Evolutionary conservation across 2,329 filamentous ascomycete species (phyloP).

Genomic region (Cercospora sesami): DNA sequence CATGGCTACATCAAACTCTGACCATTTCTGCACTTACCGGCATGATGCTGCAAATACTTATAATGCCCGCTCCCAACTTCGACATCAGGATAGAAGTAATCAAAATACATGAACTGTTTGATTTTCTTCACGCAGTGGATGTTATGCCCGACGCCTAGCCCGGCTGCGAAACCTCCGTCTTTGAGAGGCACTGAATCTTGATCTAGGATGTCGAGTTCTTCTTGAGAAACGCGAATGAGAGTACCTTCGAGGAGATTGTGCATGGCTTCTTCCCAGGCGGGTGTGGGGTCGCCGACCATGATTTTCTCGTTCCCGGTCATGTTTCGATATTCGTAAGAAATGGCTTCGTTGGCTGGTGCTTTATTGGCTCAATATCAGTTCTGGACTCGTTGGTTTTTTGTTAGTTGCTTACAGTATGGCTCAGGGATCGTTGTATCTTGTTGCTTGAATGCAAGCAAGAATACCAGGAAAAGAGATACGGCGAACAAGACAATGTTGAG

Average conservation of each 20-base stretch:
- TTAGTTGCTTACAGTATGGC: constrained; percentile 16
- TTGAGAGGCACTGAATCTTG: constrained; percentile 11
- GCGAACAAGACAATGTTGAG: constrained; percentile 12
- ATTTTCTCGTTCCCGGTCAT: constrained; percentile 15
- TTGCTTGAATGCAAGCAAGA: constrained; percentile 15
- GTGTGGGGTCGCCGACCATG: constrained; percentile 18
- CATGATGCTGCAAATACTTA: constrained; percentile 18
- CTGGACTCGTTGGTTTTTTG: background rate
- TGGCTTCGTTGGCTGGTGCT: constrained; percentile 18
- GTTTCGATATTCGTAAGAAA: constrained; percentile 19
- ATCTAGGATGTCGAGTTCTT: constrained; percentile 15
- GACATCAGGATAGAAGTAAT: constrained; percentile 18
- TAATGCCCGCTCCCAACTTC: constrained; percentile 12
- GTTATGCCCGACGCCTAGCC: constrained; percentile 20
- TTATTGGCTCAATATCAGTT: background rate
- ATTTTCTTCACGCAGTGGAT: constrained; percentile 22
- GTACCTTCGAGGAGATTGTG: constrained; percentile 18
- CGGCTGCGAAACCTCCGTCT: constrained; percentile 17
- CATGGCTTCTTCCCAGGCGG: constrained; percentile 17
- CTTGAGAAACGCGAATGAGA: constrained; percentile 12
- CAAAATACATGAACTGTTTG: constrained; percentile 20
- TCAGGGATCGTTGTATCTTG: constrained; percentile 5
- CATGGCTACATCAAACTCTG: no score
- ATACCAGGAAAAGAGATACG: constrained; percentile 13
- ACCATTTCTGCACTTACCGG: background rate